Base-by-base conservation (phyloP, 345 rosid genomes). In the Melaleuca quinquenervia region DNA sequence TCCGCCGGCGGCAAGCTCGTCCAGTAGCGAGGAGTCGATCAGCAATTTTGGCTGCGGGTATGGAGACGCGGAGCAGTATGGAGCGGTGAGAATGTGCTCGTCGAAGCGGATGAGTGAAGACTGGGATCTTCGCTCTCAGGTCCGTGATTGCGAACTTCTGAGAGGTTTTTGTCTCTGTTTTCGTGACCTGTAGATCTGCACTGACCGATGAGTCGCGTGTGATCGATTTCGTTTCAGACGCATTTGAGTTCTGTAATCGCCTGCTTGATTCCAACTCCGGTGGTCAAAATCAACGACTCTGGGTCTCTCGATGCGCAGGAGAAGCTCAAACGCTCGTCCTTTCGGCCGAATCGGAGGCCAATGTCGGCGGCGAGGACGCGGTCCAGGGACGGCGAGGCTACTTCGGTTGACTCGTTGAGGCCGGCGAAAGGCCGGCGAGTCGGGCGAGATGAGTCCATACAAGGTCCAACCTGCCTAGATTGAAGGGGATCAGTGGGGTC, bases 1-100 rank as follows among this genome's bases (percentile, higher is more conserved):
- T 20, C 91, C 96, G 11, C 91, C 93, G 84, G 76, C 91, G 12
- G 87, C 85, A 53, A 87, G 88, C 50, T 89, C 91, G 18, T 90
- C 92, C 22, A 87, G 91, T 32, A 90, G 89, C 84, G 92, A 86
- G 20, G 92, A 89, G 27, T 82, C 83, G 22, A 83, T 52, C 24
- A 82, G 84, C 9, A 82, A 27, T 5, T 84, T 84, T 29, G 52
- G 49, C 50, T 52, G 50, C 44, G 24, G 86, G 53, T 9, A 32
- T 20, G 82, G 86, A 7, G 82, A 26, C 82, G 82, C 44, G 50
- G 52, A 27, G 60, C 51, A 54, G 54, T 44, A 52, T 16, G 76
- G 60, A 16, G 84, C 54, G 48, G 49, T n/a, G 52, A 45, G 87
- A 83, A 52, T 75, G 41, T 62, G 41, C n/a, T 82, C 51, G 60